Base-by-base conservation (phyloP, 495 filamentous ascomycete genomes). In the Aspergillus asperescens region DNA sequence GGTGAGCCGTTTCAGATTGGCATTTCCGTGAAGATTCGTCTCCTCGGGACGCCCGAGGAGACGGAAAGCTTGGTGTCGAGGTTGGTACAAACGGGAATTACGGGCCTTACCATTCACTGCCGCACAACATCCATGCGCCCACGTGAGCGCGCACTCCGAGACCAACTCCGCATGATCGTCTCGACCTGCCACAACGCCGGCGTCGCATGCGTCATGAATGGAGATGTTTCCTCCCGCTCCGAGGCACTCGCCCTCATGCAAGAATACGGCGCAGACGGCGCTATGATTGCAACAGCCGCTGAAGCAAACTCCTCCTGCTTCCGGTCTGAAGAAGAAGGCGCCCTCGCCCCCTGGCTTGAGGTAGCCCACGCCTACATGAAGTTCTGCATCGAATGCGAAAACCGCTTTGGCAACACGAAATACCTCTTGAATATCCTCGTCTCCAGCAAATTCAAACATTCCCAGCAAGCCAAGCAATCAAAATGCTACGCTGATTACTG, bases 41-140 rank as follows among this genome's bases (percentile, higher is more conserved):
- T 98, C 13, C 77, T 98, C 0, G 87, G 90, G 48, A 87, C 82
- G 4, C 74, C 82, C 0, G 81, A 82, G 52, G 61, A 80, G 57
- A 97, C 93, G 1, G 80, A 86, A 51, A 68, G 63, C 0, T 71
- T 97, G 28, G 93, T 98, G 25, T 76, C 79, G 19, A 75, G 80
- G 48, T 78, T 98, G 2, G 83, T 86, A 38, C 73, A 67, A 7
- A 97, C 93, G 1, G 93, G 94, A 0, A 96, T 98, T 59, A 90
- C 85, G 2, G 89, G 90, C 2, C 65, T 98, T 58, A 96, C 94
- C 0, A 79, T 97, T 1, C 94, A 98, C 70, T 97, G 93, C 65
- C 88, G 94, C 18, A 98, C 93, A 1, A 92, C 90, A 2, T 88
- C 90, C 0, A 97, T 97, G 93, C 83, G 93, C 22, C 90, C 92